phyloP scores from a whole-genome alignment of 371 early-diverging fungal species.

The Haplosporangium sp. region DNA sequence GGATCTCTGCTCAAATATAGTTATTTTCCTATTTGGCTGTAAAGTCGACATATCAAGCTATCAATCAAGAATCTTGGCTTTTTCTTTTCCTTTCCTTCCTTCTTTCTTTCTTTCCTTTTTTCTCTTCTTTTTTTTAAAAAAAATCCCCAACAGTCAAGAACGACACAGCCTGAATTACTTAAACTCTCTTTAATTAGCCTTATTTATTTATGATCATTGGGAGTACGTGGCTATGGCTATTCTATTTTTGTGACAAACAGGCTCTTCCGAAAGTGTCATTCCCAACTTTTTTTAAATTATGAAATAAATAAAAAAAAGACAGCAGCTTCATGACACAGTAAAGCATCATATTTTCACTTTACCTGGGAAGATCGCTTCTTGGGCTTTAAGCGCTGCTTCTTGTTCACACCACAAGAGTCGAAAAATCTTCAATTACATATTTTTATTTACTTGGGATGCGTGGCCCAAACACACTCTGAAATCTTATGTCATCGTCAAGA shows the following conservation, averaged over 20 bases:
- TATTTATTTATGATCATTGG: neutral
- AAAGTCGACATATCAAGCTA: neutral
- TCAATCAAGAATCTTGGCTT: neutral
- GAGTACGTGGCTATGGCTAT: constrained; percentile 1
- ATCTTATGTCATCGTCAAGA: too few species aligned
- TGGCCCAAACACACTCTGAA: too few species aligned
- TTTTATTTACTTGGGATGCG: neutral
- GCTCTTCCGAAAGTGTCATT: neutral
- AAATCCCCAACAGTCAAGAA: neutral
- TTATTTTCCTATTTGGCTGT: neutral
- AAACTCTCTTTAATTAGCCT: neutral
- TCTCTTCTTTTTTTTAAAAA: neutral
- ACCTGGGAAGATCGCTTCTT: neutral
- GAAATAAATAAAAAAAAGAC: too few species aligned
- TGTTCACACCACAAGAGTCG: neutral
- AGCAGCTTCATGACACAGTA: too few species aligned
- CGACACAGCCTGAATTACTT: neutral
- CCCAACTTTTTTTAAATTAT: neutral
- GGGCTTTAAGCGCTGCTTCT: neutral
- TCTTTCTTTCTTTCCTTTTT: too few species aligned
- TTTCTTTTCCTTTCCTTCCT: neutral
- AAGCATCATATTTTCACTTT: neutral
- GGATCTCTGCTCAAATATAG: neutral
- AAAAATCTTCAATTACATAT: neutral
- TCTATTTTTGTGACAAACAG: constrained; percentile 1